A percentile compares a stretch with the other conserved stretches of the same genome.
phyloP scores from a whole-genome alignment of 2,329 filamentous ascomycete genomes.

The Fusarium concolor region DNA sequence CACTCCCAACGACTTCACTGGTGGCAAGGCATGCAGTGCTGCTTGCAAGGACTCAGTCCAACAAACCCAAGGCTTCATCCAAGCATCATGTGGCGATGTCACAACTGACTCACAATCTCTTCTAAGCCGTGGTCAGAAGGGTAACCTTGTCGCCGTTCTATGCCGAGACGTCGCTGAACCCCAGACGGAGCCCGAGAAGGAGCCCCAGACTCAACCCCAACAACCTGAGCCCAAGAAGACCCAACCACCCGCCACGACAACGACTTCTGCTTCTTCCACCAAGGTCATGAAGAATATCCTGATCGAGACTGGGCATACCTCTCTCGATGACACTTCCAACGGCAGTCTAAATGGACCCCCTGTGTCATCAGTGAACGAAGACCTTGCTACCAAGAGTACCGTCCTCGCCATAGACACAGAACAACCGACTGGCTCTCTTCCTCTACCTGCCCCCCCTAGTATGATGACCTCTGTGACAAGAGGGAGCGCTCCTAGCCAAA shows the following conservation, averaged over 20 bases:
- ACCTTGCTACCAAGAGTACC: constrained; percentile 36
- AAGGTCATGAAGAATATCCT: constrained; percentile 30
- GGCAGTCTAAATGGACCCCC: constrained; percentile 22
- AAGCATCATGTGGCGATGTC: constrained; percentile 44
- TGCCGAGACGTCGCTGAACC: constrained; percentile 45
- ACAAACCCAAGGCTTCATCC: constrained; percentile 47
- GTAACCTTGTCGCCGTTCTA: constrained; percentile 52
- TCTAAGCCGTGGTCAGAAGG: constrained; percentile 52
- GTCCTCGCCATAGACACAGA: constrained; percentile 40
- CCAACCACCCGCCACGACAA: constrained; percentile 5
- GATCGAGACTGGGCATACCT: constrained; percentile 24
- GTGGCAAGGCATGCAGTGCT: constrained; percentile 52
- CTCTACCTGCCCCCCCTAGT: constrained; percentile 27
- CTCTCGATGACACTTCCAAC: background rate
- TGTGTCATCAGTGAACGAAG: constrained; percentile 30
- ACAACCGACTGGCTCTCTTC: constrained; percentile 32
- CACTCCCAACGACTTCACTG: constrained; percentile 51
- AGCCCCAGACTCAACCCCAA: constrained; percentile 16
- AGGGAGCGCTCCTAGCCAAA: constrained; percentile 6
- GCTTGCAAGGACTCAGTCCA: constrained; percentile 50
- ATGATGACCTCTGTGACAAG: constrained; percentile 28
- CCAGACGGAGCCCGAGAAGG: constrained; percentile 11
- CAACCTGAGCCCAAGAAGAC: constrained; percentile 19
- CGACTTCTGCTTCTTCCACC: constrained; percentile 12
- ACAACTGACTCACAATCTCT: constrained; percentile 48